Base-by-base conservation (phyloP, 768 basidiomycete species). In the Mycena filopes region DNA sequence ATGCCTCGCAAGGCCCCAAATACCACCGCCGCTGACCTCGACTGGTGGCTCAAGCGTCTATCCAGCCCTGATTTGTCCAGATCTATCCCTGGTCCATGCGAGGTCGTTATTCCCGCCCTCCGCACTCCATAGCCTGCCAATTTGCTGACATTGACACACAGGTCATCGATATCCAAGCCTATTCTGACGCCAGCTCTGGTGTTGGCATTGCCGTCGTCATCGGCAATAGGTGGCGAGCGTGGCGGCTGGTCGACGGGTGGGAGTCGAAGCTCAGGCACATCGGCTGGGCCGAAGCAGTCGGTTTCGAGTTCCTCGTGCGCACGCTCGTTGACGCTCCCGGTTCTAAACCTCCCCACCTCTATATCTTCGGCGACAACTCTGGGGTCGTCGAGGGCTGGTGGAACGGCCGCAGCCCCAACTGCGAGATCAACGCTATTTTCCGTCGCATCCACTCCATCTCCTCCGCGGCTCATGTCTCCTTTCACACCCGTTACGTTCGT, bases 281-380 rank as follows among this genome's bases (percentile, higher is more conserved):
- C 57, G 71, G 71, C 0, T 86, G 84, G 83, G 83, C 82, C 0
- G 82, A 87, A 66, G 79, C 78, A 0, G 65, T 84, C 11, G 79
- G 80, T 0, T 80, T 86, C 55, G 74, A 83, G 26, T 67, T 84
- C n/a, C 79, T 84, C 36, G 61, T 78, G 23, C 45, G 10, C 1
- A 47, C 72, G 9, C 51, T 76, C 55, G 23, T 71, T 51, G 20
- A 23, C n/a, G 43, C 70, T 2, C 20, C 20, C 36, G 21, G 53
- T 72, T 1, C 71, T 70, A 16, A 58, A 71, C 8, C 72, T 73
- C 13, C 50, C 8, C 55, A 60, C 59, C 0, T 49, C 33, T 4
- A 13, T 13, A 29, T 57, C 42, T 48, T 45, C 12, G 65, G 75
- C 0, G 74, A 79, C 67, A 79, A 83, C 68, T 29, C 48, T 12